Evolutionary conservation across 192 early-diverging fungal genomes (phyloP), one percentile per base, ranked within the genome.

Genomic region (Coemansia sp.): DNA sequence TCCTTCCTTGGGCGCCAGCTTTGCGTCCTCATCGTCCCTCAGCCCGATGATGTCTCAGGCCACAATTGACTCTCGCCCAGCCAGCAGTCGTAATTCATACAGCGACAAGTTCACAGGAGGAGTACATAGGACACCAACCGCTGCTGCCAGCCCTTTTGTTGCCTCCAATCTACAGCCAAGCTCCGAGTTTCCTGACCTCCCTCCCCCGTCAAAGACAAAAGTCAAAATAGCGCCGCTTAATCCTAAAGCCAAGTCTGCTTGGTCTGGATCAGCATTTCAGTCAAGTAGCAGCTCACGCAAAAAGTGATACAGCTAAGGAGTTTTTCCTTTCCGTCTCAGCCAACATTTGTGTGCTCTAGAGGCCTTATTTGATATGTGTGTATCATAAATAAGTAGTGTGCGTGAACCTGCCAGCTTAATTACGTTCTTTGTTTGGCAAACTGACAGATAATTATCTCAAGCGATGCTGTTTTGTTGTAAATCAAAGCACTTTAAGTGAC

Each of bases 231-330:
- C 57, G 5, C 76, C 76, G 20, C 58, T 79, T 38, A 46, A 73
- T 33, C 67, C 71, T 5, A 66, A 70, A 33, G 66, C 71, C 14
- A 49, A 60, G 0, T 79, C 76, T 46, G 76, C 76, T 25, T 79
- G 76, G 76, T 61, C 55, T 9, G 49, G 50, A 17, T 35, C 69
- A 34, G 48, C 42, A 34, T 29, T 40, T 14, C 63, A 36, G 19
- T 25, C 56, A 11, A 23, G 33, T 23, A 43, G 45, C 42, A 13
- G 29, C 73, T 45, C 59, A 29, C 33, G 22, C 64, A 65, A 23
- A 14, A 57, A 45, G 19, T n/a, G 17, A n/a, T n/a, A 9, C 15
- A 14, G 8, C 2, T 35, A 20, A 4, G 8, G n/a, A n/a, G n/a
- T n/a, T 48, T 8, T 10, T 17, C 2, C 19, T 48, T 20, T 20